phyloP scores from a whole-genome alignment of 306 rosid species.

The Aeschynomene evenia region DNA sequence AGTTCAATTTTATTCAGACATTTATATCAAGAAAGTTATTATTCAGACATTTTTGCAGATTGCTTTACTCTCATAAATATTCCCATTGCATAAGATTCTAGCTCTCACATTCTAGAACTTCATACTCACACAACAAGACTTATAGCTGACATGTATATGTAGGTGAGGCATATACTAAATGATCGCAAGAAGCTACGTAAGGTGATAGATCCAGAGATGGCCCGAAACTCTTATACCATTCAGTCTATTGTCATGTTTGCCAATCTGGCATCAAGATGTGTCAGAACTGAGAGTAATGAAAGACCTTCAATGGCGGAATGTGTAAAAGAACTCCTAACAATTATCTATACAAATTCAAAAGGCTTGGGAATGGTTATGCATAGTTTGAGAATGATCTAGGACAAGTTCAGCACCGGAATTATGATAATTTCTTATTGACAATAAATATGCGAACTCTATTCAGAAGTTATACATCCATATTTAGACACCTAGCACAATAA shows the following conservation, averaged over 20 bases:
- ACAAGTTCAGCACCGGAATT: conserved; percentile 15
- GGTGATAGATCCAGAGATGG: conserved; percentile 82
- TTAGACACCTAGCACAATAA: conserved; percentile 30
- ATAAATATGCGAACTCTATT: conserved; percentile 21
- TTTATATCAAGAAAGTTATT: too few species aligned
- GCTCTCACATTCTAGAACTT: background rate
- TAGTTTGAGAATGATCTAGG: conserved; percentile 57
- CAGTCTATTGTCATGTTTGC: conserved; percentile 86
- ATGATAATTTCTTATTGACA: conserved; percentile 24
- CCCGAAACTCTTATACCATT: conserved; percentile 72
- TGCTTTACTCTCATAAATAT: background rate
- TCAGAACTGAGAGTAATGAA: conserved; percentile 71
- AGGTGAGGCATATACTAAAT: conserved; percentile 82
- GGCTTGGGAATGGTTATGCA: conserved; percentile 62
- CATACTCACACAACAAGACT: background rate
- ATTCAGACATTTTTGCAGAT: background rate
- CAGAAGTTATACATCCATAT: conserved; percentile 19
- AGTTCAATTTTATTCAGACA: background rate
- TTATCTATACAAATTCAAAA: conserved; percentile 69
- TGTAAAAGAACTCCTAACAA: conserved; percentile 68
- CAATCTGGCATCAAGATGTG: conserved; percentile 89
- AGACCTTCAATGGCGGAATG: conserved; percentile 89
- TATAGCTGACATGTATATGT: conserved; percentile 26
- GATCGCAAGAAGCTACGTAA: conserved; percentile 77
- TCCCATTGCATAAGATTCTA: background rate